Evolutionary conservation across 352 stramenopile species (phyloP), one percentile per base, ranked within the genome.

Genomic region (Phytopythium mirpurense): DNA sequence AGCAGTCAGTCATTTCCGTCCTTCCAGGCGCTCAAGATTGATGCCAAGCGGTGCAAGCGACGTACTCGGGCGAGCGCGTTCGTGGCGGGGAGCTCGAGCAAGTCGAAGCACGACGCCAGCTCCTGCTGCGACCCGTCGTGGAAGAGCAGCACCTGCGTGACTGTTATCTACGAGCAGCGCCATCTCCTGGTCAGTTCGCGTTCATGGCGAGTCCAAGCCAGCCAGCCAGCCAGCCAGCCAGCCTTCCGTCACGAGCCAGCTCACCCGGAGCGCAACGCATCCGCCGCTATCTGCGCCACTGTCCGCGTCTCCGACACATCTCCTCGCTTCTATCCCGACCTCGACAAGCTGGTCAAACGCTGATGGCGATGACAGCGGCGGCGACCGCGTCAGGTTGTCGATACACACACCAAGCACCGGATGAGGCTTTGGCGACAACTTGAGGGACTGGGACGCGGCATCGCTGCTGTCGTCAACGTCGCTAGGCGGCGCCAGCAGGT

Each of bases 1-100:
- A 6, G 5, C 15, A n/a, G 19, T 44, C 38, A 44, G 19, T 1
- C 18, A 7, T 16, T 44, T n/a, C n/a, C n/a, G n/a, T 16, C 11
- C 4, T 44, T 4, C 8, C 15, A 23, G 18, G 2, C 21, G 29
- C 9, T 19, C 5, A 40, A 18, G 26, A 14, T 16, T 7, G n/a
- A 19, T 9, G 14, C 21, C 6, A 37, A 29, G 11, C 8, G 24
- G 7, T 16, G 16, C 23, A 63, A 18, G 38, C 1, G 9, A 63
- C 68, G 19, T 52, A 82, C 78, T 27, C 68, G 60, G 3, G 60
- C 48, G n/a, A 88, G 71, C 19, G 68, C 68, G 37, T 88, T 65
- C 12, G 70, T 78, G 14, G 70, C 56, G 14, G 74, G 73, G 4
- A 79, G 36, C 36, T 88, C 72, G 1, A 83, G 54, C 2, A 86